Evolutionary conservation across 345 rosid species (phyloP), one percentile per base, ranked within the genome.

Genomic region (Ailanthus altissimus): DNA sequence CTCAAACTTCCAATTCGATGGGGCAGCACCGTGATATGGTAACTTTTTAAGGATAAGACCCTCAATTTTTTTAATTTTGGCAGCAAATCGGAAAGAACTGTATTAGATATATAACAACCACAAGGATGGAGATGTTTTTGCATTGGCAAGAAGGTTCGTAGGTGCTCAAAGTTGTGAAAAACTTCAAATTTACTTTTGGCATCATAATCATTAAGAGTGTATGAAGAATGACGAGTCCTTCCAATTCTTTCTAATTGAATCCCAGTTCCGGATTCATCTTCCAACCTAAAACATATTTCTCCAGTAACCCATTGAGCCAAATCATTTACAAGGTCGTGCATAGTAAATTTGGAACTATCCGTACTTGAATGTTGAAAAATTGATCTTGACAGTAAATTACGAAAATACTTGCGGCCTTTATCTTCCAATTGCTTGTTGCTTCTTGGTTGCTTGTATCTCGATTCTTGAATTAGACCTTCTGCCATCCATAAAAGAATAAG

Each of bases 381-480:
- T 5, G 77, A 79, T 32, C 80, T 64, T 40, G 28, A 47, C 5
- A 26, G 2, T 14, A 78, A 26, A 14, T 60, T 28, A 3, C 20
- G 7, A 8, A 79, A 66, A 72, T 49, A 67, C 8, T 49, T 0
- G 18, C 46, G 2, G 43, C 66, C 70, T 43, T 5, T 8, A 3
- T 66, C 53, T 45, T 66, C 70, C 32, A 66, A 10, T 11, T 21
- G 36, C 38, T 32, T 32, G 38, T 32, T 32, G 38, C 38, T 32
- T 3, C 38, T 32, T 32, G 38, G 38, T 32, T 32, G 38, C 14
- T 45, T 21, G 5, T 43, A 1, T 21, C 43, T 5, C 23, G 53
- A 21, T 23, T 23, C 20, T n/a, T 43, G 53, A 66, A 86, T 84
- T n/a, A 91, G 26, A 85, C 56, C 77, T 80, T 87, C 75, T 7